Evolutionary conservation across 257 asterid species (phyloP).

Genomic region (Jacaranda mimosifolia): DNA sequence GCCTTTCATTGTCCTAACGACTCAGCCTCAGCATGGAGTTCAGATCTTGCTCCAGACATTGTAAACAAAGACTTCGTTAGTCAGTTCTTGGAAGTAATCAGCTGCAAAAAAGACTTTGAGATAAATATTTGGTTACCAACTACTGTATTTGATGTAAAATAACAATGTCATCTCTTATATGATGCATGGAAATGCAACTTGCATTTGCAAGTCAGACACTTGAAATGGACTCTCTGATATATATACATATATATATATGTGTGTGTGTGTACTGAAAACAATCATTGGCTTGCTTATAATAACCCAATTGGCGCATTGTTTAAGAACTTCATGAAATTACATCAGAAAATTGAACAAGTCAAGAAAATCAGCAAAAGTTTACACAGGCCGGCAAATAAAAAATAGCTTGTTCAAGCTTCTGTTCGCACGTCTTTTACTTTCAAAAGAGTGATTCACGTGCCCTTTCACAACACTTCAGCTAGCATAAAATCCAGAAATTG

Average conservation of each 20-base stretch:
- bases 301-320: too few relatives aligned
- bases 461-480: neutral
- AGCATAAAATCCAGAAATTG: neutral
- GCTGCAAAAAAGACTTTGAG: neutral
- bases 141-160: too few relatives aligned
- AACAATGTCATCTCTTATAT: neutral
- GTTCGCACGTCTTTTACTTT: neutral
- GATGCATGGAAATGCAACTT: neutral
- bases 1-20: constrained; percentile 34
- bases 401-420: neutral
- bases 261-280: too few relatives aligned
- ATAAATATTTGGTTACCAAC: too few relatives aligned
- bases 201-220: neutral
- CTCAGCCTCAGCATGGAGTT: constrained; percentile 50
- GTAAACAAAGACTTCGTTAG: neutral
- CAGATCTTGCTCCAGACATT: constrained; percentile 50
- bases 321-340: too few relatives aligned
- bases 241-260: too few relatives aligned
- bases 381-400: neutral
- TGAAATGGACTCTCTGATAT: neutral
- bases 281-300: too few relatives aligned
- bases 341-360: too few relatives aligned
- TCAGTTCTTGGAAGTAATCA: neutral
- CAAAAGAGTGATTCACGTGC: neutral
- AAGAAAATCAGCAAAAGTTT: neutral